These are phyloP conservation scores for Colletotrichum gloeosporioides DNA, from an alignment of 2,329 filamentous ascomycete species.

Conservation along the genomic window DNA sequence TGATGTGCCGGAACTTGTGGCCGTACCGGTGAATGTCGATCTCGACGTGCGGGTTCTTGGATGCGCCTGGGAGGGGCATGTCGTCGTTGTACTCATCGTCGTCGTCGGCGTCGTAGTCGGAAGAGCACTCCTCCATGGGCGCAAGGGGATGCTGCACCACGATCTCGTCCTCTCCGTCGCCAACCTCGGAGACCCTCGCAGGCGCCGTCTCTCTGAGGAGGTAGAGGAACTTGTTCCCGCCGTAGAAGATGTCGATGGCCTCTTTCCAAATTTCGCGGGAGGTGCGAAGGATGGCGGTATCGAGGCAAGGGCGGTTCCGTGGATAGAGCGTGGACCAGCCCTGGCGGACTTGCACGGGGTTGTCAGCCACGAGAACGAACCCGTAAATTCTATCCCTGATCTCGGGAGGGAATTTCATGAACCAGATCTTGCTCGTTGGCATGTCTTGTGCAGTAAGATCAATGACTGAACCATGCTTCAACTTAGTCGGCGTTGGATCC, in stretches of 20 bases:
- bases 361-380: constrained; percentile 33
- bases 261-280: constrained; percentile 40
- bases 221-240: constrained; percentile 53
- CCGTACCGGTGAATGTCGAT: constrained; percentile 42
- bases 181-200: constrained; percentile 8
- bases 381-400: constrained; percentile 36
- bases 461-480: background rate
- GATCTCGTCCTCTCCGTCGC: constrained; percentile 20
- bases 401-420: constrained; percentile 30
- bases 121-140: background rate
- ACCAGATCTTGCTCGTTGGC: background rate
- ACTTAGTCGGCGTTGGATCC: background rate
- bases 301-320: constrained; percentile 12
- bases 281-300: constrained; percentile 40
- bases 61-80: background rate
- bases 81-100: constrained; percentile 1
- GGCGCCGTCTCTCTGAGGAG: constrained; percentile 43
- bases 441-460: background rate
- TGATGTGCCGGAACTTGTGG: constrained; percentile 44
- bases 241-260: constrained; percentile 48
- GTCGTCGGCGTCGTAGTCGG: background rate
- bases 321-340: constrained; percentile 38
- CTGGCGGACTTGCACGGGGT: constrained; percentile 36
- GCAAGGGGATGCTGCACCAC: background rate
- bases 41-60: constrained; percentile 26